Percentiles rank a stretch among this genome's conserved stretches.
These are phyloP conservation scores for Lojkania enalia DNA, from an alignment of 2,329 filamentous ascomycete species.

Conservation along the genomic window DNA sequence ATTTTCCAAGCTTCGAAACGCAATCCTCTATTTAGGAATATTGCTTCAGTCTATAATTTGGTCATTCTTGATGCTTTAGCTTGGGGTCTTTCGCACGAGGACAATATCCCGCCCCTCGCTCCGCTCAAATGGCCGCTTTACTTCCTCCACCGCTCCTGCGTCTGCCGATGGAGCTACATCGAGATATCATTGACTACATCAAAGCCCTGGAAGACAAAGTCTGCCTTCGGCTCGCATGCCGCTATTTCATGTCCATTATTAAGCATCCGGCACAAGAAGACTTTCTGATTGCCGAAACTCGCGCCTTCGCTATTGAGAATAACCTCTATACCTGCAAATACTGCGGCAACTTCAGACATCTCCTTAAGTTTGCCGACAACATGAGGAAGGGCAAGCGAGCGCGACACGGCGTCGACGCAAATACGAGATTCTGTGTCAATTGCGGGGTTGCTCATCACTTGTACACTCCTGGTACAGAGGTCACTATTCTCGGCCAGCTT, in stretches of 20 bases:
- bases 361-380: conserved; percentile 28
- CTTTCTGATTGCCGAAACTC: conserved; percentile 26
- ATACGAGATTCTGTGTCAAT: conserved; percentile 28
- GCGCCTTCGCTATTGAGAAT: conserved; percentile 21
- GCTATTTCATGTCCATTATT: conserved; percentile 24
- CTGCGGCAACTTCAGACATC: conserved; percentile 24
- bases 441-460: conserved; percentile 27
- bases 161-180: conserved; percentile 31
- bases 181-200: conserved; percentile 24
- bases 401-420: conserved; percentile 26
- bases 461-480: conserved; percentile 24
- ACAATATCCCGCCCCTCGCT: neutral
- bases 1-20: no score
- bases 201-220: conserved; percentile 26
- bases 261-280: conserved; percentile 22
- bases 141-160: conserved; percentile 20
- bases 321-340: conserved; percentile 28
- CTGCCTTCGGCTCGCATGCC: conserved; percentile 20
- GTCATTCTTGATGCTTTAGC: conserved; percentile 1
- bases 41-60: neutral
- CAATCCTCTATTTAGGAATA: no score
- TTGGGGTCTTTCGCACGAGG: neutral
- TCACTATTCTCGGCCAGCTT: conserved; percentile 24
- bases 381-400: conserved; percentile 36
- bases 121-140: no score